Percentiles rank a stretch among this genome's conserved stretches.
phyloP scores from a whole-genome alignment of 768 basidiomycete genomes.

The Rickenella mellea region DNA sequence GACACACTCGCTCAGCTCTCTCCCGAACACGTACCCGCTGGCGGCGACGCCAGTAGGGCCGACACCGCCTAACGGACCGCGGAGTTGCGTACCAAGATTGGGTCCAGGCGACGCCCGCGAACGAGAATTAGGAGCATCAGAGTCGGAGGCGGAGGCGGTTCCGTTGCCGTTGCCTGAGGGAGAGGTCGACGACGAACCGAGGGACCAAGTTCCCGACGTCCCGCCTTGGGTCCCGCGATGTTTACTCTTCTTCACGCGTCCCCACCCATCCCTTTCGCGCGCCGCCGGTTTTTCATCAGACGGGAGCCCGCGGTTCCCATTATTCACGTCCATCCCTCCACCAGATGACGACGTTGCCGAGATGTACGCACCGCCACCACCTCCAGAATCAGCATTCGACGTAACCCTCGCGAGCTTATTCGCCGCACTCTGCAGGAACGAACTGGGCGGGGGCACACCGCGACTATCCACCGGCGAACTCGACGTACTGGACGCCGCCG shows the following conservation, averaged over 20 bases:
- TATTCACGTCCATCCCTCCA: too few relatives aligned
- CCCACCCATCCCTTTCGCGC: too few relatives aligned
- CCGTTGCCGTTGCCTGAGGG: too few relatives aligned
- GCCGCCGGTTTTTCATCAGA: too few relatives aligned
- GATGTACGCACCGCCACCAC: too few relatives aligned
- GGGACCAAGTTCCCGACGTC: constrained; percentile 49
- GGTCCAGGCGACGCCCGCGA: constrained; percentile 26
- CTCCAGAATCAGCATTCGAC: too few relatives aligned
- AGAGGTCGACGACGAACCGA: constrained; percentile 36
- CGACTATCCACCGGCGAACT: too few relatives aligned
- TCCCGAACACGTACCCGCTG: constrained; percentile 60
- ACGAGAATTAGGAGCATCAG: constrained; percentile 30
- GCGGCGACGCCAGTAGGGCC: constrained; percentile 20
- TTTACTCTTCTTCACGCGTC: constrained; percentile 20
- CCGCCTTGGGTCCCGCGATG: constrained; percentile 48
- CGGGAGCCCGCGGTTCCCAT: too few relatives aligned
- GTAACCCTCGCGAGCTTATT: too few relatives aligned
- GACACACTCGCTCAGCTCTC: constrained; percentile 45
- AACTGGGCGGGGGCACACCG: too few relatives aligned
- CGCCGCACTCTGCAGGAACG: too few relatives aligned
- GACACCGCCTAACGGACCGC: constrained; percentile 39
- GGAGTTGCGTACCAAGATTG: constrained; percentile 41
- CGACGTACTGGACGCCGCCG: constrained; percentile 13
- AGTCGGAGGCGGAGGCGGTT: constrained; percentile 37
- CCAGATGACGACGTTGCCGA: too few relatives aligned